Conservation (phyloP, 1,139 yeast genomes). For the Meyerozyma guilliermondii region DNA sequence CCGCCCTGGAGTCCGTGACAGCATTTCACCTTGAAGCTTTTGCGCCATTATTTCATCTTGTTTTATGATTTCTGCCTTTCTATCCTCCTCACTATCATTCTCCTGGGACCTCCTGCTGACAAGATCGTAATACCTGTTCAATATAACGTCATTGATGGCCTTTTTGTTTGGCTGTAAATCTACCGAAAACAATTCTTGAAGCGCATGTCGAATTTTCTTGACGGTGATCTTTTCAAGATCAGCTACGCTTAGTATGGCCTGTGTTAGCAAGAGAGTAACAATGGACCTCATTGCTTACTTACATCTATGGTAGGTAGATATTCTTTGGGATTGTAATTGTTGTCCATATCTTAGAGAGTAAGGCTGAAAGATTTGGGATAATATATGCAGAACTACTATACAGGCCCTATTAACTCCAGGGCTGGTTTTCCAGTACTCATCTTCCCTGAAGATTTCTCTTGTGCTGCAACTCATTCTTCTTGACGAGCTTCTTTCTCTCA, state of each 20-base stretch:
- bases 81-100: slow-evolving; percentile 17
- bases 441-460: slow-evolving; percentile 56
- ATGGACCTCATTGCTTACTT: slow-evolving; percentile 18
- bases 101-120: slow-evolving; percentile 33
- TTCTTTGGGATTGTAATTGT: slow-evolving; percentile 20
- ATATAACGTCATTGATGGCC: slow-evolving; percentile 54
- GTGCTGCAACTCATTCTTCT: slow-evolving; percentile 83
- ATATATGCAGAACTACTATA: slow-evolving; percentile 1
- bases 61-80: slow-evolving; percentile 27
- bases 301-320: slow-evolving; percentile 70
- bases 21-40: slow-evolving; percentile 6
- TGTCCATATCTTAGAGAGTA: slow-evolving; percentile 10
- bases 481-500: slow-evolving; percentile 79
- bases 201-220: slow-evolving; percentile 62
- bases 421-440: neutral
- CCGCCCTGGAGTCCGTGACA: neutral
- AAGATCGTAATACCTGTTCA: slow-evolving; percentile 52
- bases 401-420: neutral
- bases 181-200: slow-evolving; percentile 60
- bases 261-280: slow-evolving; percentile 16
- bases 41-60: slow-evolving; percentile 43
- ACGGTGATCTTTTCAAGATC: slow-evolving; percentile 70
- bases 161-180: slow-evolving; percentile 52
- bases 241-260: slow-evolving; percentile 74
- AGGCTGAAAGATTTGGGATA: neutral